Evolutionary conservation across 805 yeast genomes (phyloP), one percentile per base, ranked within the genome.

Genomic region (Monosporozyma aquatica): DNA sequence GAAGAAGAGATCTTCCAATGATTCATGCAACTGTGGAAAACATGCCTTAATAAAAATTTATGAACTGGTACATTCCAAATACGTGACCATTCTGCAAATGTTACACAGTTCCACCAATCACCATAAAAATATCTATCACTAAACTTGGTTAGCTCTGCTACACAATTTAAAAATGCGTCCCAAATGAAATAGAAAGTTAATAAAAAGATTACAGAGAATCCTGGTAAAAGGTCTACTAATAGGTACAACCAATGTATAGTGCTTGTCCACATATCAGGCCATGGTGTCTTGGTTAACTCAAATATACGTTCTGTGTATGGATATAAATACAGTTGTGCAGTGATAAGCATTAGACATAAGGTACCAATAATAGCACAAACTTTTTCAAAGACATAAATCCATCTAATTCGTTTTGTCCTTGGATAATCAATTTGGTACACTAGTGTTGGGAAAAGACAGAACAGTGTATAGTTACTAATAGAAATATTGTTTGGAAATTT

Each of bases 21-120:
- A 51, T 92, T 78, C 45, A 90, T 83, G 6, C 92, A 78, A 22
- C 94, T 80, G 59, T 89, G 96, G 61, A 90, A 94, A 2, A 92
- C 98, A 59, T 94, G 99, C 49, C 97, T 74, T 36, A 89, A 67
- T 45, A 92, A 66, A 52, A 92, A 92, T 55, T 78, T 75, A 60
- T 92, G 96, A 20, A 92, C 97, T 0, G 97, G 96, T 8, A 76
- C 74, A 60, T 92, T 92, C 98, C 99, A 94, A 47, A 83, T 78
- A 49, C 97, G 71, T 10, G 96, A 82, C 61, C 84, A 92, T 58
- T 89, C 89, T 45, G 84, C 85, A 96, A 96, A 92, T 35, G 87
- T 82, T 15, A 81, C 77, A 47, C 94, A 84, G 53, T 89, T 86
- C 98, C 99, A 92, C 98, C 98, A 94, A 35, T 87, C 84, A 4